Evolutionary conservation across 352 stramenopile genomes (phyloP).

Genomic region (Aphanomyces stellatus): DNA sequence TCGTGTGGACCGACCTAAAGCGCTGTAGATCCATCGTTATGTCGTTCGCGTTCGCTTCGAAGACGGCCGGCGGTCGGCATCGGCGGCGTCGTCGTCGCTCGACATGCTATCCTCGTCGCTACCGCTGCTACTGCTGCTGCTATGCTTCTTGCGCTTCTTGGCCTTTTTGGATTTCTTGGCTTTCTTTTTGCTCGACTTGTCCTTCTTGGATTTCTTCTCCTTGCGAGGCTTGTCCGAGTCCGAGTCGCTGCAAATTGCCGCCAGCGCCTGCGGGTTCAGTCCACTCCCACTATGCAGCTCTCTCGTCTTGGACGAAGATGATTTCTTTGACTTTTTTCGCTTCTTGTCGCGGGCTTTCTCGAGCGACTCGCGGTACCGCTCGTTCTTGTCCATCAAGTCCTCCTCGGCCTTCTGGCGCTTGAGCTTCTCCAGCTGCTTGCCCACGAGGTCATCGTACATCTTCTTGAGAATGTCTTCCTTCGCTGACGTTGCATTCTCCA

Average conservation of each 20-base stretch:
- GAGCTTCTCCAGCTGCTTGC: slow-evolving; percentile 1
- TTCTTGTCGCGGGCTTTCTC: background rate
- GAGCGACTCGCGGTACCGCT: background rate
- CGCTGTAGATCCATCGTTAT: background rate
- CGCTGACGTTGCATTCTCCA: background rate
- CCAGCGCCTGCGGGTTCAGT: background rate
- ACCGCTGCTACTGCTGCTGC: background rate
- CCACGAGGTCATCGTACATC: background rate
- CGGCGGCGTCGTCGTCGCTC: background rate
- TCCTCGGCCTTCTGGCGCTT: background rate
- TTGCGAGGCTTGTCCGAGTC: background rate
- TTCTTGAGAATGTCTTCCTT: background rate
- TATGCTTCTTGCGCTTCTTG: background rate
- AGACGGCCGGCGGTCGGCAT: background rate
- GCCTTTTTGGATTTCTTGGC: background rate
- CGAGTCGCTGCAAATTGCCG: background rate
- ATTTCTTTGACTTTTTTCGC: background rate
- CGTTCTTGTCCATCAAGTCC: background rate
- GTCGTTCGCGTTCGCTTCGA: background rate
- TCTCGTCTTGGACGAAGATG: background rate
- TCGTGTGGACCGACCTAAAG: slow-evolving; percentile 56
- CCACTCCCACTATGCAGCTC: background rate
- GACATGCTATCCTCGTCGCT: background rate
- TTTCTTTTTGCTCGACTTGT: background rate
- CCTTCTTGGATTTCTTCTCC: background rate